Evolutionary conservation across 106 monocot genomes (phyloP).

Genomic region (Acorus gramineus): DNA sequence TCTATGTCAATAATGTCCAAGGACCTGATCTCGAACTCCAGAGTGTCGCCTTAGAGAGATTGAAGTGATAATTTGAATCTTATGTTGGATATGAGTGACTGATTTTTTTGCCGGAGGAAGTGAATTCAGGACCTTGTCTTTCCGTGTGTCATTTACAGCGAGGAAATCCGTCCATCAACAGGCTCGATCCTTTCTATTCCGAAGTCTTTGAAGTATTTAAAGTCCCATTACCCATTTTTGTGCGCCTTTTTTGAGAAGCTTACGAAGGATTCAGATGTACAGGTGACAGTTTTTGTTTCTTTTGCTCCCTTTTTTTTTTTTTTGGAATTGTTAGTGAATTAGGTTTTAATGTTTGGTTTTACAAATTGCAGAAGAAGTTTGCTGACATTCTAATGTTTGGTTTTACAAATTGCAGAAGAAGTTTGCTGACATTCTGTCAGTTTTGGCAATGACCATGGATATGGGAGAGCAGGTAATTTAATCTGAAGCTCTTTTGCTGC

Average conservation of each 20-base stretch:
- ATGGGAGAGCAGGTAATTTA: constrained; percentile 71
- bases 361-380: constrained; percentile 65
- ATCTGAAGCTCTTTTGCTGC: not conserved
- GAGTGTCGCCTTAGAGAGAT: constrained; percentile 91
- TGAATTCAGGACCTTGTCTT: not conserved
- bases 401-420: constrained; percentile 56
- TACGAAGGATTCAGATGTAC: constrained; percentile 67
- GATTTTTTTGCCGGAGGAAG: not conserved
- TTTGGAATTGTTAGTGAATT: not conserved
- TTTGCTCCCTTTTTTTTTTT: not conserved
- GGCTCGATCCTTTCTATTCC: constrained; percentile 97
- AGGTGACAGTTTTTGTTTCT: constrained; percentile 27
- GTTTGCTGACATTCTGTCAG: constrained; percentile 90
- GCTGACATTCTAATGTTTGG: constrained; percentile 59
- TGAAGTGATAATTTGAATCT: constrained; percentile 40
- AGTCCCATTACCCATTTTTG: constrained; percentile 75
- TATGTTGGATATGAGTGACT: no score
- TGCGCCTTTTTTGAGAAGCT: constrained; percentile 63
- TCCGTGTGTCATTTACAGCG: constrained; percentile 24
- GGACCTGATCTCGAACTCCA: constrained; percentile 81
- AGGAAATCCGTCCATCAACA: constrained; percentile 87
- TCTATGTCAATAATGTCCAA: constrained; percentile 80
- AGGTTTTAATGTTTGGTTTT: not conserved
- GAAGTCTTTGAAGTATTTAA: constrained; percentile 85
- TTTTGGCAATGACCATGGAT: constrained; percentile 94